phyloP scores from a whole-genome alignment of 805 yeast genomes.

The Wickerhamomyces bovis region DNA sequence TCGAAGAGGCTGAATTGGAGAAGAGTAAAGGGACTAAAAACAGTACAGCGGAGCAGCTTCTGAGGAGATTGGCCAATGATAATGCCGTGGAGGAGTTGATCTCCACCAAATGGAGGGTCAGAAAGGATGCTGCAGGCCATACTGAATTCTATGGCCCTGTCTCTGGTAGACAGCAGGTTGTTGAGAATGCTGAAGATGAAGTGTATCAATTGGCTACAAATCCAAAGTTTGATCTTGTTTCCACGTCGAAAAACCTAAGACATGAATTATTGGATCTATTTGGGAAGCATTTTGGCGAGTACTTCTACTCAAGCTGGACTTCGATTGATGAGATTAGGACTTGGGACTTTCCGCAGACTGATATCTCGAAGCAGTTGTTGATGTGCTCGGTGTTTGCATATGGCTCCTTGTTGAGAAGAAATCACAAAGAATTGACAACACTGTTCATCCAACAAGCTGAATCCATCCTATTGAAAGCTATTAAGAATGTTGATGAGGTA shows the following conservation, averaged over 20 bases:
- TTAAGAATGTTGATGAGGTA: constrained; percentile 19
- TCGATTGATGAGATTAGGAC: constrained; percentile 17
- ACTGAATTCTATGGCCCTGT: constrained; percentile 32
- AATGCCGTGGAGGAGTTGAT: constrained; percentile 28
- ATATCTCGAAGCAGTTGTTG: constrained; percentile 25
- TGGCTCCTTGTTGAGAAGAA: constrained; percentile 19
- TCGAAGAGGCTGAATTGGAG: not conserved
- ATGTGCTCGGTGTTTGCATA: constrained; percentile 26
- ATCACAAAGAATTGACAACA: constrained; percentile 8
- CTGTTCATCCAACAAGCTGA: constrained; percentile 23
- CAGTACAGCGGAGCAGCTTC: constrained; percentile 5
- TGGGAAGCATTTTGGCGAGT: constrained; percentile 22
- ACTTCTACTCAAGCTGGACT: constrained; percentile 21
- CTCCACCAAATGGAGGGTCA: constrained; percentile 30
- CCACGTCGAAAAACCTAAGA: constrained; percentile 1
- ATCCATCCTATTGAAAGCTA: constrained; percentile 19
- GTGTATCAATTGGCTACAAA: constrained; percentile 1
- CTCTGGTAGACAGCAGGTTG: constrained; percentile 27
- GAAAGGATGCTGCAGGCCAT: constrained; percentile 20
- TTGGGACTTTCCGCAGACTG: constrained; percentile 25
- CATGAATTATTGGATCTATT: constrained; percentile 15
- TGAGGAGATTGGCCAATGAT: constrained; percentile 21
- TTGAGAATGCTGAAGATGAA: constrained; percentile 17
- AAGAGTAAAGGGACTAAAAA: not conserved
- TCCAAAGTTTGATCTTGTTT: constrained; percentile 1